Base-by-base conservation (phyloP, 1,284 basidiomycete genomes). In the Anthracocystis setariae region DNA sequence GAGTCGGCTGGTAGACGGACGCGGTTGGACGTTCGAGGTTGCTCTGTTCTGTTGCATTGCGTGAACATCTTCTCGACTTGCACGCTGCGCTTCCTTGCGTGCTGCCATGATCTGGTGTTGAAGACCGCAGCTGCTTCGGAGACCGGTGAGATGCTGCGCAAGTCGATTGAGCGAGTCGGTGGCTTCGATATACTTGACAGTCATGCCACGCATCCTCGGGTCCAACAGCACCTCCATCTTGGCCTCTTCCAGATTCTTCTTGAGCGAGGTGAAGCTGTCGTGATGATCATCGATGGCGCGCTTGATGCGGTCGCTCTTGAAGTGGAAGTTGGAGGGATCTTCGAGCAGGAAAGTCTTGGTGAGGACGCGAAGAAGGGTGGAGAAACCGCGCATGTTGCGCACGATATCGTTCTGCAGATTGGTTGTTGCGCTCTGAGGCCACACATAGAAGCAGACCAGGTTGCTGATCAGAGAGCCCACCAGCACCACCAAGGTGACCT, bases 401-500 rank as follows among this genome's bases (percentile, higher is more conserved):
- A 65, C 64, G 23, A 79, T 74, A 58, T 79, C 78, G 52, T 52
- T 45, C 82, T 94, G 92, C 8, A 98, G 87, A 58, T 90, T 90
- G 17, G 87, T 86, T 0, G 91, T 92, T 0, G 94, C 94, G 35
- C 90, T 91, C 88, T 90, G 25, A 85, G 92, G 92, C 82, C 92
- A 95, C 10, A 98, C 83, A 33, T 86, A 74, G 77, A 90, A 90
- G 84, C 93, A 98, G 37, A 93, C 89, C 17, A 92, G 39, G 80
- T 94, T 95, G 35, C 92, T 90, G 69, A 94, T 88, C 17, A 85
- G 64, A 0, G 89, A 88, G 44, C 94, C 94, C 51, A 89, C 86
- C 35, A 91, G 59, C 42, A 95, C 90, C 82, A 94, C 92, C 62
- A 91, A 86, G 0, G 77, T 61, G 18, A 83, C 76, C 48, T 83